Conservation (phyloP, 1,139 yeast species). For the Geotrichum reessii region DNA sequence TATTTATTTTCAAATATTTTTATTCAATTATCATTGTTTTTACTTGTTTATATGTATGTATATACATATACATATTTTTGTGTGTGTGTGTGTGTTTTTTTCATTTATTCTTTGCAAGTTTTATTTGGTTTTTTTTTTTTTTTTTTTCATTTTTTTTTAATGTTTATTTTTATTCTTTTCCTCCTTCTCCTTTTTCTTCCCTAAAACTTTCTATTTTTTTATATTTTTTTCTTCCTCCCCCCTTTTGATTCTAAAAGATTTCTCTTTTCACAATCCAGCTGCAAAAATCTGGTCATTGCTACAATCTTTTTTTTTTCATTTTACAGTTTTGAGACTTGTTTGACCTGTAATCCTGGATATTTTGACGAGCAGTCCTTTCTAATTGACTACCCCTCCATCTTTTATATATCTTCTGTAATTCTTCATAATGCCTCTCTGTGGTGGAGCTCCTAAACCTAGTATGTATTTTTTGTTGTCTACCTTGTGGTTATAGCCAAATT, state of each 20-base stretch:
- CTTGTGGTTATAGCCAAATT: background rate
- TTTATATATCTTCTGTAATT: background rate
- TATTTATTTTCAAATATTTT: too few relatives aligned
- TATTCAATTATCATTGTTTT: too few relatives aligned
- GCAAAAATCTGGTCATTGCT: background rate
- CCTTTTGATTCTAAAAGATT: background rate
- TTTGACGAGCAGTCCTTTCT: background rate
- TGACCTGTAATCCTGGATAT: background rate
- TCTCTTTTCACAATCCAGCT: background rate
- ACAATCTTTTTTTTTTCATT: background rate
- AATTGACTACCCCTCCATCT: background rate
- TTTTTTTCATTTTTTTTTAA: slow-evolving; percentile 1
- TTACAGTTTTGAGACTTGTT: background rate
- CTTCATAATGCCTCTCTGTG: slow-evolving; percentile 59
- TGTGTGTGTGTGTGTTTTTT: too few relatives aligned
- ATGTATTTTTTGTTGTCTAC: slow-evolving; percentile 9
- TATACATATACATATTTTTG: too few relatives aligned
- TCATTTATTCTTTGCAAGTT: too few relatives aligned
- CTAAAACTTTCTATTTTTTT: background rate
- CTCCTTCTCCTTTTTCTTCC: background rate
- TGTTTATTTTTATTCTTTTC: too few relatives aligned
- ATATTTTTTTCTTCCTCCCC: background rate
- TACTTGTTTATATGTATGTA: too few relatives aligned
- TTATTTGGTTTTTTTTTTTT: background rate
- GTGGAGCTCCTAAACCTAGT: slow-evolving; percentile 55